Evolutionary conservation across 73 alveolate species (phyloP), one percentile per base, ranked within the genome.

Genomic region (Paramecium sexaurelia): DNA sequence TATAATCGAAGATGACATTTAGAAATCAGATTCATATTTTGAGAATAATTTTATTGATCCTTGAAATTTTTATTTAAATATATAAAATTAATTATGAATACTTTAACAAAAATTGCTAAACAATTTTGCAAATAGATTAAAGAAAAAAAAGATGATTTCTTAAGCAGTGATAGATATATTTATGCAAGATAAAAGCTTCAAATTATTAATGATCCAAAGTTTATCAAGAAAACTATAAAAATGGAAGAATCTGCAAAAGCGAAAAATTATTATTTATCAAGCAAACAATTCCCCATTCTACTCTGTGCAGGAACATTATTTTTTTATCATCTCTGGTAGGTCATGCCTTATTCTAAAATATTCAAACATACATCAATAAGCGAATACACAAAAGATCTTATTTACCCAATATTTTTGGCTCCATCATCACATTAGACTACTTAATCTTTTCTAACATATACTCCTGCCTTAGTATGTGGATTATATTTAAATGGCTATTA

Each of bases 321-420:
- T 8, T 56, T 56, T 35, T 56, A 56, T 56, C 75, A 56, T n/a
- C n/a, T n/a, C n/a, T n/a, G n/a, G n/a, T 15, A 56, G 19, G 75
- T 56, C 15, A 56, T 56, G 75, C 75, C 83, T 10, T 88, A 88
- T 33, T 56, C 55, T 8, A 61, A 36, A 32, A 82, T 88, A 51
- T 88, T 88, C 71, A 55, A 85, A 47, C 92, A 85, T 61, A 73
- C 92, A 29, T 32, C 92, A 17, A 56, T 88, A 10, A 68, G 91
- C 43, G 94, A 88, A 27, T 69, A 88, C 9, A 88, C 94, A 10
- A 51, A 88, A 41, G 91, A 88, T 40, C 57, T 68, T 3, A 19
- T 78, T 17, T 40, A 78, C 36, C 71, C 90, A 19, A 69, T 69
- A 35, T 55, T 68, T 17, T 57, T 78, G 35, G 26, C 90, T 9